These are phyloP conservation scores for Trifolium fragiferum DNA, from an alignment of 306 rosid genomes.

Conservation along the genomic window DNA sequence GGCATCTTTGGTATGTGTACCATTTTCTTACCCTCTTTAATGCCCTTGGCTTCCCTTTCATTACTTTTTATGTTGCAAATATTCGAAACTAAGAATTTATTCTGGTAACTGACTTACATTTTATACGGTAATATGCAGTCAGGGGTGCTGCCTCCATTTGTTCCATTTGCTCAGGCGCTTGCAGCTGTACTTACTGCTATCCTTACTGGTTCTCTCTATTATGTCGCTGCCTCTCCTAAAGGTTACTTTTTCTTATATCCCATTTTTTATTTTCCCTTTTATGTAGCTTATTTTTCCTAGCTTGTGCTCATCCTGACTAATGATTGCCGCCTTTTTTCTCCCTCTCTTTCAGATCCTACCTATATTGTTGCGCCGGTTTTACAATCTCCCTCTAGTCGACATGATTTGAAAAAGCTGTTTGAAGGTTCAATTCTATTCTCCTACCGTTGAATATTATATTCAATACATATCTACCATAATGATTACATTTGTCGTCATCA, in stretches of 20 bases:
- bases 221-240: slow-evolving; percentile 94
- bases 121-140: slow-evolving; percentile 56
- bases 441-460: not conserved
- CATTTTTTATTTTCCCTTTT: slow-evolving; percentile 5
- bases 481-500: not conserved
- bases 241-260: slow-evolving; percentile 49
- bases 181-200: slow-evolving; percentile 93
- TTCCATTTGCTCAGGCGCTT: slow-evolving; percentile 98
- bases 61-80: not conserved
- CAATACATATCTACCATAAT: not conserved
- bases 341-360: slow-evolving; percentile 72
- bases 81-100: slow-evolving; percentile 15
- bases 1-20: slow-evolving; percentile 78
- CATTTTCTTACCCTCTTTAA: not conserved
- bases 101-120: slow-evolving; percentile 29
- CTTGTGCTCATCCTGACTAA: slow-evolving; percentile 18
- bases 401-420: slow-evolving; percentile 79
- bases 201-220: slow-evolving; percentile 89
- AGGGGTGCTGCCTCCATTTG: slow-evolving; percentile 90
- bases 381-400: slow-evolving; percentile 74
- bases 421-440: slow-evolving; percentile 63
- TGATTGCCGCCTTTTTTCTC: slow-evolving; percentile 14
- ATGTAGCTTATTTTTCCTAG: not conserved
- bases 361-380: slow-evolving; percentile 90
- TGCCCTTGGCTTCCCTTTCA: not conserved